Conservation (phyloP, 202 grass and related monocot genomes). For the Eragrostis tef region DNA sequence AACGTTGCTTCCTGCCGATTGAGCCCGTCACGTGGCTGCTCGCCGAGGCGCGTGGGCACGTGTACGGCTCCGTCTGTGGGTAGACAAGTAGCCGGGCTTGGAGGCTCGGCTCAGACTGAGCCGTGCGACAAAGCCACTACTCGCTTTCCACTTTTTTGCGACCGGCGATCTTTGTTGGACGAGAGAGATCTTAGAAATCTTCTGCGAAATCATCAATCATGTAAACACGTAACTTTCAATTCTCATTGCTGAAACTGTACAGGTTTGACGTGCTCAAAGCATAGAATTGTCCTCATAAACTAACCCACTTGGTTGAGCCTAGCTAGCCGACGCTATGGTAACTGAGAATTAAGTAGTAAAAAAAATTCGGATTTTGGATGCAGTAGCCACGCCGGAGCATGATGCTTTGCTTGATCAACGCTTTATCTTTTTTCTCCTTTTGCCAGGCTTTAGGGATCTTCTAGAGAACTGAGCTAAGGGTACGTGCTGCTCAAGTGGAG, state of each 20-base stretch:
- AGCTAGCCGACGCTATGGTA: not conserved
- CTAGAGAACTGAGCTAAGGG: slow-evolving; percentile 32
- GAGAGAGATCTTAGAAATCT: slow-evolving; percentile 18
- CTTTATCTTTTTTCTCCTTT: not conserved
- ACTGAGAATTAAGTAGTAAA: not conserved
- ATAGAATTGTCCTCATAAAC: not conserved
- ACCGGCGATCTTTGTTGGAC: not conserved
- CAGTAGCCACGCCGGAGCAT: too few relatives aligned
- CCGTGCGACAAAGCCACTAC: not conserved
- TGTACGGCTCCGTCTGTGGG: not conserved
- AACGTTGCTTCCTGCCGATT: slow-evolving; percentile 22
- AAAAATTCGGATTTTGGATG: not conserved
- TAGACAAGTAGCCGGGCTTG: not conserved
- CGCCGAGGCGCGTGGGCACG: slow-evolving; percentile 26
- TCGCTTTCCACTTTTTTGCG: not conserved
- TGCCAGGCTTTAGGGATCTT: not conserved
- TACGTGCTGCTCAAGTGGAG: not conserved
- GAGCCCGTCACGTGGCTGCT: slow-evolving; percentile 33
- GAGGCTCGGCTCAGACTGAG: not conserved
- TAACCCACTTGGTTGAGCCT: not conserved
- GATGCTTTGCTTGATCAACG: not conserved
- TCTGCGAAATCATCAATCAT: not conserved
- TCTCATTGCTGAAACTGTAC: not conserved
- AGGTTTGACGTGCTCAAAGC: slow-evolving; percentile 14
- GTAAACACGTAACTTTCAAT: not conserved